Base-by-base conservation (phyloP, 2,329 filamentous ascomycete species). In the Lasiodiplodia citricola region DNA sequence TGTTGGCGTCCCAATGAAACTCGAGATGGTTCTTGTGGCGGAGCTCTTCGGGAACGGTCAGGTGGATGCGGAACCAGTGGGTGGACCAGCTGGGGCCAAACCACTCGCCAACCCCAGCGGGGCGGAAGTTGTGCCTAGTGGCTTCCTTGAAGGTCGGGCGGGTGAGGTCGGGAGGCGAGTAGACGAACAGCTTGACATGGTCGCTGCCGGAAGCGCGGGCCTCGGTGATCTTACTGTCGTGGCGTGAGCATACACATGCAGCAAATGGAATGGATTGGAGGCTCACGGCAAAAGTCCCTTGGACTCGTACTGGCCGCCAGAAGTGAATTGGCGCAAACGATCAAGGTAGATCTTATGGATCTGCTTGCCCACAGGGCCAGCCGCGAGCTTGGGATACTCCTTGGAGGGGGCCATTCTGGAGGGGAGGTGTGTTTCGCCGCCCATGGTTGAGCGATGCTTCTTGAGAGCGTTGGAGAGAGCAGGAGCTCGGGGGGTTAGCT, bases 71-170 rank as follows among this genome's bases (percentile, higher is more conserved):
- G 87, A 99, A 97, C 96, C 96, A 99, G 80, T 98, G 96, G 10
- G 96, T 99, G 1, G 94, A 92, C 96, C 96, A 99, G 44, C 94
- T 96, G 2, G 96, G 96, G 0, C 96, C 96, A 74, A 98, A 98
- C 7, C 85, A 88, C 69, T 91, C 86, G 69, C 95, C 94, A 67
- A 94, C 89, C 21, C 87, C 83, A 10, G 94, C 92, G 60, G 90
- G 86, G 64, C 86, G 87, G 83, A 95, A 99, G 7, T 90, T 83
- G 73, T 96, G 90, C n/a, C 84, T 86, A 14, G 85, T 88, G 14
- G 94, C 95, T 68, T 97, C 93, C 71, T 94, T 83, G 82, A 99
- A 99, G 3, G 91, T 90, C 2, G 96, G 96, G 18, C 96, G 89
- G 31, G 89, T 86, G 63, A 92, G 89, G 74, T 90, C 85, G 1